Conservation (phyloP, 192 early-diverging fungal genomes). For the Umbelopsis isabellina region DNA sequence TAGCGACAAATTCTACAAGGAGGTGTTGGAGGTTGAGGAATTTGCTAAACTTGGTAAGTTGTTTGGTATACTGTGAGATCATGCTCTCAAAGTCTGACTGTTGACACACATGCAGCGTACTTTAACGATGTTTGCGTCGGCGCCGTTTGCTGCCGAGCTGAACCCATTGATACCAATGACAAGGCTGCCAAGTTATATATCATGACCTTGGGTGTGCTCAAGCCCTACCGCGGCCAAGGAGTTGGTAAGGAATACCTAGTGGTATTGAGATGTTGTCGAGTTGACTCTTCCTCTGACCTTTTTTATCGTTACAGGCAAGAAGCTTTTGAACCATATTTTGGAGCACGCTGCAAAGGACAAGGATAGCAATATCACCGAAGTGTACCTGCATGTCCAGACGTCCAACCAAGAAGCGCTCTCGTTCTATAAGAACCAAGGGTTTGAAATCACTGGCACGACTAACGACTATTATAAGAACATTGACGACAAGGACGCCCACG, state of each 20-base stretch:
- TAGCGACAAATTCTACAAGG: slow-evolving; percentile 75
- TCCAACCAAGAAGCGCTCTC: slow-evolving; percentile 77
- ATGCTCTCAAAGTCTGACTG: background rate
- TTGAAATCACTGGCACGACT: slow-evolving; percentile 57
- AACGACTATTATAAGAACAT: slow-evolving; percentile 85
- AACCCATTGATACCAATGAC: slow-evolving; percentile 51
- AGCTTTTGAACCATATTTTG: slow-evolving; percentile 61
- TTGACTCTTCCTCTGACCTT: too few relatives aligned
- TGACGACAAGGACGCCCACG: slow-evolving; percentile 80
- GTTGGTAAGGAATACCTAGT: slow-evolving; percentile 54
- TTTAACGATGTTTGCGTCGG: slow-evolving; percentile 73
- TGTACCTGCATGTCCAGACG: slow-evolving; percentile 87
- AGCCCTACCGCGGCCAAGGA: slow-evolving; percentile 78
- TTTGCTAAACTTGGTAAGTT: slow-evolving; percentile 69
- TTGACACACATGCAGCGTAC: slow-evolving; percentile 51
- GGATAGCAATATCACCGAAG: slow-evolving; percentile 48
- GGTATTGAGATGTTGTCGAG: too few relatives aligned
- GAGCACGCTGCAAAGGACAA: slow-evolving; percentile 41
- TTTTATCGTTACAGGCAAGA: slow-evolving; percentile 47
- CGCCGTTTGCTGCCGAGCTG: slow-evolving; percentile 83
- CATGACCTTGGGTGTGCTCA: slow-evolving; percentile 92
- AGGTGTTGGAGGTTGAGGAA: slow-evolving; percentile 68
- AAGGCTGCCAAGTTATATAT: slow-evolving; percentile 69
- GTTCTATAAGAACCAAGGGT: slow-evolving; percentile 85
- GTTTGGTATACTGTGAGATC: background rate